These are phyloP conservation scores for Phytophthora chlamydospora DNA, from an alignment of 352 stramenopile species.

Conservation along the genomic window DNA sequence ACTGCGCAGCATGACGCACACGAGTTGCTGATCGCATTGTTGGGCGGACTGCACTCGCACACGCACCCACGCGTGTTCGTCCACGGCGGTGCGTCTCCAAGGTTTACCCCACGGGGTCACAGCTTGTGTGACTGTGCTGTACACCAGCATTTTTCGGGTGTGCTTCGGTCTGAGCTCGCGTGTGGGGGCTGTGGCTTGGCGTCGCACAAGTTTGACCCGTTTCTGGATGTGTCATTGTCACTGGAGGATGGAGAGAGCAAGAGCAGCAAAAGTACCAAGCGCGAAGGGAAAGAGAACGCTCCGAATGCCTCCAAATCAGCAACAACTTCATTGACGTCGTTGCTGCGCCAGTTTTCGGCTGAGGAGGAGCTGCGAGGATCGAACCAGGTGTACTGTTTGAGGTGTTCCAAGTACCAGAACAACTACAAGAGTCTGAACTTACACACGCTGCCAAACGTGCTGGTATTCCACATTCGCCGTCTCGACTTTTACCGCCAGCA, in stretches of 20 bases:
- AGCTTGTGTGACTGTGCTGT: conserved; percentile 76
- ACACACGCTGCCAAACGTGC: conserved; percentile 66
- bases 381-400: conserved; percentile 71
- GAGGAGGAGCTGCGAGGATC: conserved; percentile 62
- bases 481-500: conserved; percentile 72
- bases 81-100: conserved; percentile 49
- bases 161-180: conserved; percentile 61
- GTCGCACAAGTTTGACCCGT: conserved; percentile 71
- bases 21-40: conserved; percentile 70
- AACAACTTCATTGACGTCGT: conserved; percentile 34
- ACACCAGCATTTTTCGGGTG: conserved; percentile 75
- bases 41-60: conserved; percentile 67
- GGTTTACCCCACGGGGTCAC: conserved; percentile 60
- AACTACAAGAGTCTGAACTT: conserved; percentile 69
- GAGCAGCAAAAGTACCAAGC: conserved; percentile 1
- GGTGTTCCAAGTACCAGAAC: conserved; percentile 61
- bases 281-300: not conserved
- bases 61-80: conserved; percentile 57
- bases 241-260: conserved; percentile 35
- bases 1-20: conserved; percentile 80
- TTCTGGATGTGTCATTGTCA: conserved; percentile 76
- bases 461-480: conserved; percentile 80
- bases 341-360: conserved; percentile 56
- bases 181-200: conserved; percentile 60
- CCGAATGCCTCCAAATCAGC: not conserved